These are phyloP conservation scores for Dactylellina leptospora DNA, from an alignment of 2,329 filamentous ascomycete genomes.

Conservation along the genomic window DNA sequence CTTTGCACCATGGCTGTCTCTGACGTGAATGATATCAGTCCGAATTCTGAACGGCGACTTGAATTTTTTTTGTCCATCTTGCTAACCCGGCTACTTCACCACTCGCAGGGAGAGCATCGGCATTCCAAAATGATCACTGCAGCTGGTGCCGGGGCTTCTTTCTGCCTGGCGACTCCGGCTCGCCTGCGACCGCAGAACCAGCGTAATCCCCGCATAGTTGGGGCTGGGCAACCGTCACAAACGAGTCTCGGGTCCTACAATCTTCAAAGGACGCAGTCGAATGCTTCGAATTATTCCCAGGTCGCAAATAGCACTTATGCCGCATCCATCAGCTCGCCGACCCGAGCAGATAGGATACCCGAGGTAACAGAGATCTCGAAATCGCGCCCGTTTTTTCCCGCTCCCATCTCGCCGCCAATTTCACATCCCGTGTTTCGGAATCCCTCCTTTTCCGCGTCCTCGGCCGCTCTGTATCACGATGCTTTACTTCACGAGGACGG, in stretches of 20 bases:
- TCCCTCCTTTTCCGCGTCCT: conserved; percentile 52
- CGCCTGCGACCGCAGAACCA: conserved; percentile 57
- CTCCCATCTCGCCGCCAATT: conserved; percentile 51
- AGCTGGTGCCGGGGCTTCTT: conserved; percentile 56
- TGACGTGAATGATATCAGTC: conserved; percentile 39
- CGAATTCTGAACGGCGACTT: conserved; percentile 29
- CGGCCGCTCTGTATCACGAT: conserved; percentile 50
- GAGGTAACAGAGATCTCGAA: conserved; percentile 51
- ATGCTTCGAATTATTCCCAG: conserved; percentile 43
- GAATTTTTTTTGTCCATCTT: conserved; percentile 21
- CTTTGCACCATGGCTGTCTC: conserved; percentile 15
- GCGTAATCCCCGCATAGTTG: conserved; percentile 48
- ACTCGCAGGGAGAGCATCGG: conserved; percentile 41
- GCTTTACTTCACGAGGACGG: conserved; percentile 49
- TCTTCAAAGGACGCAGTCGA: conserved; percentile 46
- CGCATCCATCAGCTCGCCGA: conserved; percentile 38
- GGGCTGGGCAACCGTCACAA: conserved; percentile 45
- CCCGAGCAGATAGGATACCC: conserved; percentile 47
- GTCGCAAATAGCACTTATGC: conserved; percentile 23
- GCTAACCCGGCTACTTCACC: conserved; percentile 42
- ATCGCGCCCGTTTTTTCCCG: conserved; percentile 51
- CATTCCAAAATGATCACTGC: conserved; percentile 57
- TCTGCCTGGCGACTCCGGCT: conserved; percentile 56
- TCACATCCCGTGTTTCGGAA: conserved; percentile 52
- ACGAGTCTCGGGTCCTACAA: conserved; percentile 34